Evolutionary conservation across 352 stramenopile genomes (phyloP).

Genomic region (Pythium apleroticum): DNA sequence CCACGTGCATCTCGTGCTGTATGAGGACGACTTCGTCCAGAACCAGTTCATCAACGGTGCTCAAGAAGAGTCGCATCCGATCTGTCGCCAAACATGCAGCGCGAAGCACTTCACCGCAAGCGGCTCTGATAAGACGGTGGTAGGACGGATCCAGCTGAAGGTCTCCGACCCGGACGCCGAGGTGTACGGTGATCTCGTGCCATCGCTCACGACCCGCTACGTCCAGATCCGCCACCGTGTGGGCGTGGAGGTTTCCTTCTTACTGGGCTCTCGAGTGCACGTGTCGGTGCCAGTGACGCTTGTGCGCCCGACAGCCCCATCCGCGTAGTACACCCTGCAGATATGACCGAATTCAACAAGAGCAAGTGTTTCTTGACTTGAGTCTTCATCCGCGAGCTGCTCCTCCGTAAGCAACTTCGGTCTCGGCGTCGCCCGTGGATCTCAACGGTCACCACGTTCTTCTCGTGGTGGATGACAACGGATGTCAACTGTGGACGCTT

Average conservation of each 20-base stretch:
- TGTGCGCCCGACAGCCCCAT: background rate
- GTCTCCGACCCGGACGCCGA: background rate
- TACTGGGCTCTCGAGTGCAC: background rate
- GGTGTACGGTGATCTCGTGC: background rate
- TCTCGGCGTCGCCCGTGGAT: slow-evolving; percentile 20
- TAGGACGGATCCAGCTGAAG: slow-evolving; percentile 1
- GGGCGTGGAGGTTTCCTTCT: slow-evolving; percentile 12
- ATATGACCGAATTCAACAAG: too few species aligned
- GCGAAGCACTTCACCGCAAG: background rate
- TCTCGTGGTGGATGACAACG: too few species aligned
- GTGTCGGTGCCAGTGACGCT: slow-evolving; percentile 1
- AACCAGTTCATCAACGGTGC: background rate
- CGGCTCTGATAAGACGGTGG: background rate
- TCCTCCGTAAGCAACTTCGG: slow-evolving; percentile 10
- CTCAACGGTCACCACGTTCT: too few species aligned
- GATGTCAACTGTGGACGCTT: too few species aligned
- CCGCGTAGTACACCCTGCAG: too few species aligned
- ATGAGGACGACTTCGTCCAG: background rate
- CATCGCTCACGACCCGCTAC: background rate
- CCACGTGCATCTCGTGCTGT: background rate
- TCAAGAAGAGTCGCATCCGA: background rate
- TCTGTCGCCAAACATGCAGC: slow-evolving; percentile 9
- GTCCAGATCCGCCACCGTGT: slow-evolving; percentile 7
- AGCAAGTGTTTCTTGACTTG: too few species aligned
- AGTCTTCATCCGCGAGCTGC: background rate